Base-by-base conservation (phyloP, 805 yeast genomes). In the Zygosaccharomyces lentus region DNA sequence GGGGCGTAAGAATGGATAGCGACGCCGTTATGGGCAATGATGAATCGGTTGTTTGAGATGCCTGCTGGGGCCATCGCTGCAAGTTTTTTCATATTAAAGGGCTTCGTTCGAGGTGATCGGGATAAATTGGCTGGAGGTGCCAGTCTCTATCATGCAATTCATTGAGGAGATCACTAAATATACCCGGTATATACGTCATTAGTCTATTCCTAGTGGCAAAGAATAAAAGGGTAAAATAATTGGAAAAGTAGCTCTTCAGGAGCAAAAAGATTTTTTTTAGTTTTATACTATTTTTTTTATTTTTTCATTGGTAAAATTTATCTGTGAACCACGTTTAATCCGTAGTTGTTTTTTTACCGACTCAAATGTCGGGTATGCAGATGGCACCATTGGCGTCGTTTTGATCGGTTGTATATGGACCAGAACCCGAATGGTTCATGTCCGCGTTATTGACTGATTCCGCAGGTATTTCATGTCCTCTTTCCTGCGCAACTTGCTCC, bases 401-500 rank as follows among this genome's bases (percentile, higher is more conserved):
- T 23, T 45, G 48, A 7, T 53, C 45, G 41, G 52, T 19, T 38
- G 48, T 41, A 45, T 55, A 26, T 47, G 48, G 13, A 6, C 48
- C 34, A 17, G 34, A 39, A 26, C 43, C 27, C 24, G 47, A 24
- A 10, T 15, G 34, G 10, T 21, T 24, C 7, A 32, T 6, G 3
- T 27, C 21, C 6, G 26, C 23, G 9, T 38, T 31, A 26, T 37
- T 38, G 25, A 15, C 32, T 34, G 26, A 45, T 38, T 17, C 34
- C 47, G 16, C 19, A 40, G 15, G 34, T 40, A 34, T 45, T 45
- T 16, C 49, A 45, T 45, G 53, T 21, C 40, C 47, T n/a, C 43
- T 39, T 34, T 42, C 56, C 41, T 72, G 75, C 27, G 71, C 76
- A 50, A 71, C 64, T 49, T 82, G 87, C 57, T 85, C 91, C 50